Evolutionary conservation across 1,139 yeast genomes (phyloP).

Genomic region (Pichia cactophila): DNA sequence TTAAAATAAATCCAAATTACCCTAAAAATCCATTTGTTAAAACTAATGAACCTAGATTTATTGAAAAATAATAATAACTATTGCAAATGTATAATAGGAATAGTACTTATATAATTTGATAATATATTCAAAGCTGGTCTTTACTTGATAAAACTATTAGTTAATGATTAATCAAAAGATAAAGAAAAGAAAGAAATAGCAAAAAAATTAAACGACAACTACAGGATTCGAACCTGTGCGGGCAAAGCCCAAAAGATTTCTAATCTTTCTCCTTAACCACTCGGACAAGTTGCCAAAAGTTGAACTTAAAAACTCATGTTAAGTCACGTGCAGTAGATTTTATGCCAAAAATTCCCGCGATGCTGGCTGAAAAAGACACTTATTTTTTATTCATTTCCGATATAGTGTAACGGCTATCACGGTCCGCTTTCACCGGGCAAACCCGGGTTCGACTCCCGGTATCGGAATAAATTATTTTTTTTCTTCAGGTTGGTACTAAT

Average conservation of each 20-base stretch:
- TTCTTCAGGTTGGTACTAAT: too few species aligned
- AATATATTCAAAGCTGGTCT: too few species aligned
- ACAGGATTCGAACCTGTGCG: conserved; percentile 37
- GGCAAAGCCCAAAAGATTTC: conserved; percentile 36
- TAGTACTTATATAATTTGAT: too few species aligned
- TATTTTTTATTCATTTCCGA: conserved; percentile 34
- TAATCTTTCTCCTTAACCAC: conserved; percentile 36
- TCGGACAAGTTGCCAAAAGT: conserved; percentile 28
- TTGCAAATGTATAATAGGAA: neutral
- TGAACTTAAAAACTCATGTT: neutral
- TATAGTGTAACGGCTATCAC: conserved; percentile 70
- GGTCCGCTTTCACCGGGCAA: conserved; percentile 72
- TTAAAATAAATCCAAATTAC: conserved; percentile 55
- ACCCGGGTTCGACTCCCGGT: conserved; percentile 75
- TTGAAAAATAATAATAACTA: conserved; percentile 13
- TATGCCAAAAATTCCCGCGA: neutral
- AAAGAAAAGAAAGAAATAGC: too few species aligned
- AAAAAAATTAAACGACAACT: conserved; percentile 24
- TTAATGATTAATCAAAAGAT: too few species aligned
- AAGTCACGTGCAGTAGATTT: neutral
- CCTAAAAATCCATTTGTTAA: conserved; percentile 65
- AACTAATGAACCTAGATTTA: conserved; percentile 35
- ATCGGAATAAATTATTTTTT: conserved; percentile 37
- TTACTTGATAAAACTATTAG: too few species aligned
- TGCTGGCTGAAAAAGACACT: neutral